These are phyloP conservation scores for Cercospora sp. DNA, from an alignment of 2,329 filamentous ascomycete genomes.

Conservation along the genomic window DNA sequence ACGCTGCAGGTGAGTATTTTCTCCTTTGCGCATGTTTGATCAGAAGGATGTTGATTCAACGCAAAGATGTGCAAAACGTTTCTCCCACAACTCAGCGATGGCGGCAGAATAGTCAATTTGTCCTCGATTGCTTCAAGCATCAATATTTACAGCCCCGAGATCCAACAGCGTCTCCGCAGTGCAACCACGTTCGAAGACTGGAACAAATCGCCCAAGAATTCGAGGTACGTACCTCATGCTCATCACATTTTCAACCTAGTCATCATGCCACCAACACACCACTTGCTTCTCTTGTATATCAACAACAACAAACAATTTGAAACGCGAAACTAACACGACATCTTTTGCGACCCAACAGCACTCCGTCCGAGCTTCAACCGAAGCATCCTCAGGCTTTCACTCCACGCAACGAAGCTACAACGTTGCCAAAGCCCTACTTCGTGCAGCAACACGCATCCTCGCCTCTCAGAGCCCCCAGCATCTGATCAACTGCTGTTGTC, in stretches of 20 bases:
- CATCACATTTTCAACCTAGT: background rate
- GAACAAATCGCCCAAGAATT: constrained; percentile 38
- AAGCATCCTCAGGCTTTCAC: constrained; percentile 35
- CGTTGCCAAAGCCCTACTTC: constrained; percentile 42
- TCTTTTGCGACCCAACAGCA: constrained; percentile 7
- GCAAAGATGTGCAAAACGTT: constrained; percentile 39
- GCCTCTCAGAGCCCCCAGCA: constrained; percentile 33
- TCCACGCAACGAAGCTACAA: constrained; percentile 35
- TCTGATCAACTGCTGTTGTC: constrained; percentile 43
- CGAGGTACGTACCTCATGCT: constrained; percentile 22
- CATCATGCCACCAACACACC: constrained; percentile 1
- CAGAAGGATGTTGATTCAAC: background rate
- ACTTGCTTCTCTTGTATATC: background rate
- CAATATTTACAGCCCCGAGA: constrained; percentile 34
- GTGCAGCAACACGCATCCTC: constrained; percentile 38
- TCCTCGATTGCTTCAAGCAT: constrained; percentile 39
- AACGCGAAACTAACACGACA: constrained; percentile 8
- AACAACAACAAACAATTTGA: background rate
- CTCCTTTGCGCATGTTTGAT: background rate
- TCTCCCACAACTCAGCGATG: constrained; percentile 33
- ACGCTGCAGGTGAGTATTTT: constrained; percentile 36
- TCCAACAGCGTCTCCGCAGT: constrained; percentile 33
- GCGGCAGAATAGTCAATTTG: constrained; percentile 42
- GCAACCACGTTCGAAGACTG: constrained; percentile 30
- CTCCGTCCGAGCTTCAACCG: constrained; percentile 28